Evolutionary conservation across 2,329 filamentous ascomycete genomes (phyloP).

Genomic region (Zymoseptoria ardabiliae): DNA sequence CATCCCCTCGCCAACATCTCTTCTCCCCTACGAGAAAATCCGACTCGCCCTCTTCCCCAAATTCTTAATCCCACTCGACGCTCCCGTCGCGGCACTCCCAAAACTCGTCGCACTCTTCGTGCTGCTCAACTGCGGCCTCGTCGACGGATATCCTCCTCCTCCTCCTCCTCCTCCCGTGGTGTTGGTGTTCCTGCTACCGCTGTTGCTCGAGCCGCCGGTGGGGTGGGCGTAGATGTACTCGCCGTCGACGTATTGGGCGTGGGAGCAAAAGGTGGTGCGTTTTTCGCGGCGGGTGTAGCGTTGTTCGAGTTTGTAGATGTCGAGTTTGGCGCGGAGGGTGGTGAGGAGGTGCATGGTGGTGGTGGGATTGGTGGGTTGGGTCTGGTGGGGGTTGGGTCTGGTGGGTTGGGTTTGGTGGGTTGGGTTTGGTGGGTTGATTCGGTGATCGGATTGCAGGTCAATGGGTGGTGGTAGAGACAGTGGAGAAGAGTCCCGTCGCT

Average conservation of each 20-base stretch:
- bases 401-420: constrained; percentile 5
- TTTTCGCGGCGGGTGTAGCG: constrained; percentile 88
- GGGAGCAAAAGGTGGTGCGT: constrained; percentile 80
- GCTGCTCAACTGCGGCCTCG: neutral
- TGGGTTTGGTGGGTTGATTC: too few relatives aligned
- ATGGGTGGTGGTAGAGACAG: neutral
- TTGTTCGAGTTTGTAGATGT: constrained; percentile 92
- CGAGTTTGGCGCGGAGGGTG: constrained; percentile 69
- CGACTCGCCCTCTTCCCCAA: neutral
- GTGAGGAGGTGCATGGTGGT: constrained; percentile 61
- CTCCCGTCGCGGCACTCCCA: neutral
- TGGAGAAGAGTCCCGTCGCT: neutral
- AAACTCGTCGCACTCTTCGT: neutral
- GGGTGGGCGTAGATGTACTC: constrained; percentile 70
- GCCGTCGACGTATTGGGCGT: constrained; percentile 87
- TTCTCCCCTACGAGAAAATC: neutral
- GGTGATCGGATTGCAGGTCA: neutral
- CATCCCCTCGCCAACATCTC: too few relatives aligned
- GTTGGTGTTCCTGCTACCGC: neutral
- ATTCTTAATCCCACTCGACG: neutral
- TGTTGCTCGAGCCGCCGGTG: constrained; percentile 13
- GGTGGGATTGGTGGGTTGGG: neutral
- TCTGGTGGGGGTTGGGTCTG: neutral
- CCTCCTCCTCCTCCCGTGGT: too few relatives aligned
- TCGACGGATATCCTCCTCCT: too few relatives aligned